Evolutionary conservation across 75 land plant species (phyloP).

Genomic region (Gnetum montanum): DNA sequence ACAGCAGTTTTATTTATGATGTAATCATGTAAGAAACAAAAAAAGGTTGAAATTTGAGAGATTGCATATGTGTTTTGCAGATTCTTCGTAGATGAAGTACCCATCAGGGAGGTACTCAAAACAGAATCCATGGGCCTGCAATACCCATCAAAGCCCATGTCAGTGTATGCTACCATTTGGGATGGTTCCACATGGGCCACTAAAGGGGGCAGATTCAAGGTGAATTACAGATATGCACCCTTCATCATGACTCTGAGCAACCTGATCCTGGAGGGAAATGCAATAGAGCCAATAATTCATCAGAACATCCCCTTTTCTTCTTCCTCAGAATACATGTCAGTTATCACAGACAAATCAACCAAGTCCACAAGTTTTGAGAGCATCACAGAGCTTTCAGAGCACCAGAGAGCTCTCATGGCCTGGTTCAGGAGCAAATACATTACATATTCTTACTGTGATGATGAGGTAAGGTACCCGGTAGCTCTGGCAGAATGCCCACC

Average conservation of each 20-base stretch:
- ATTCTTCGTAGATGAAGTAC: conserved; percentile 75
- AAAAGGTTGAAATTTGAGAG: too few species aligned
- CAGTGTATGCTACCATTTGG: conserved; percentile 77
- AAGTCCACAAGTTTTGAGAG: background rate
- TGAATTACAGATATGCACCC: conserved; percentile 66
- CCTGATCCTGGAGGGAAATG: conserved; percentile 55
- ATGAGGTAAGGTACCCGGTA: background rate
- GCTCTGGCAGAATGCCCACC: background rate
- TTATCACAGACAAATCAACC: background rate
- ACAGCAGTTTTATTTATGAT: too few species aligned
- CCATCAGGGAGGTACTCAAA: conserved; percentile 56
- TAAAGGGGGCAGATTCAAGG: conserved; percentile 49
- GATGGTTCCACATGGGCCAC: conserved; percentile 86
- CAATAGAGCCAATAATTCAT: conserved; percentile 20
- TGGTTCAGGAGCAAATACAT: conserved; percentile 5
- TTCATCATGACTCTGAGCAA: conserved; percentile 43
- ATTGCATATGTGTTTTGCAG: conserved; percentile 23
- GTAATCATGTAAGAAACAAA: too few species aligned
- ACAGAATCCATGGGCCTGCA: conserved; percentile 51
- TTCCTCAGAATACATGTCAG: background rate
- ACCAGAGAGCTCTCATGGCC: background rate
- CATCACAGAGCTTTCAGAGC: background rate
- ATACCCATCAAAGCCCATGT: conserved; percentile 80
- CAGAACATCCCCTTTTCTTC: background rate
- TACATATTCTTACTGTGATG: conserved; percentile 5